Evolutionary conservation across 2,329 filamentous ascomycete species (phyloP), one percentile per base, ranked within the genome.

Genomic region (Trichoderma aggressivum): DNA sequence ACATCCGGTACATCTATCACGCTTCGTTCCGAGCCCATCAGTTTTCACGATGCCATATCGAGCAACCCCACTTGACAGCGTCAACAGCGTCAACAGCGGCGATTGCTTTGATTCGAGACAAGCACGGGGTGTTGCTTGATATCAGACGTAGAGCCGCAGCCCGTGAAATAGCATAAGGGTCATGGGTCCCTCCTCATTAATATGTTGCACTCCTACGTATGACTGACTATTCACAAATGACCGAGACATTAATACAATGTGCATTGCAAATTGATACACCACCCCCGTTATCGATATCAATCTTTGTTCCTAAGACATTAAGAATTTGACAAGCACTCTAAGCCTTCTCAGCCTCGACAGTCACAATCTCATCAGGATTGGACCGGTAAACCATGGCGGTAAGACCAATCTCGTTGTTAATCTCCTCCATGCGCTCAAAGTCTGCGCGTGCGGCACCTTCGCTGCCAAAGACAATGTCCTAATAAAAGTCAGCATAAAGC

Each of bases 401-500:
- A 2, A 93, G 81, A 0, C 91, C 91, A 73, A 94, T 89, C 75
- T 92, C 90, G 36, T 83, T 81, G 78, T 92, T 90, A 75, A 94
- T 92, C 78, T 91, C 88, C n/a, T 86, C 85, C 89, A 93, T 93
- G 32, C 91, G 86, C 80, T 91, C 89, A 67, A 87, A 84, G 76
- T 93, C 91, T 2, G 89, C 88, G 62, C 88, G 85, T 0, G 90
- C 90, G 3, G 87, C 86, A n/a, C 91, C 90, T 72, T 89, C 86
- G 3, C 86, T 88, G 14, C 89, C 89, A 75, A 92, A 92, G 53
- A 92, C 85, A 21, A 90, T 83, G 74, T 92, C 90, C 86, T 86
- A 47, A 1, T 1, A 3, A 50, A 68, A 2, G 73, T 77, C 11
- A 72, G 73, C 28, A 24, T 14, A 14, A 5, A 3, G 3, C 1